phyloP scores from a whole-genome alignment of 2,329 filamentous ascomycete genomes.

The Trichothecium sympodiale region DNA sequence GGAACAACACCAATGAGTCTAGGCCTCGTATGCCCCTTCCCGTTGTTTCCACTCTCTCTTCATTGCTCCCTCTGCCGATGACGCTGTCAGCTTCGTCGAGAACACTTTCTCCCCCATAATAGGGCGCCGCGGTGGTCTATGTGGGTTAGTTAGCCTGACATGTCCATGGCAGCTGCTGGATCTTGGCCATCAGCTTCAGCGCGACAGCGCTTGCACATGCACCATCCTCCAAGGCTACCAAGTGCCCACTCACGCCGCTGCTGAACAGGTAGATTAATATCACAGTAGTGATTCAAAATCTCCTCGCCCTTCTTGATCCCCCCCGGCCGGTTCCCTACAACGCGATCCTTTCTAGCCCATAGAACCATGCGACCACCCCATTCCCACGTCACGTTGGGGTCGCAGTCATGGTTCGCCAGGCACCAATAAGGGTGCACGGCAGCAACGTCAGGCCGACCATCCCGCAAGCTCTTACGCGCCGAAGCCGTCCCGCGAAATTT shows the following conservation, averaged over 20 bases:
- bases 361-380: conserved; percentile 75
- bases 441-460: conserved; percentile 79
- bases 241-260: conserved; percentile 80
- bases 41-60: conserved; percentile 1
- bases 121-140: too few species aligned
- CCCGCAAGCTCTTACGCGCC: conserved; percentile 63
- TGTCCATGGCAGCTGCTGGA: too few species aligned
- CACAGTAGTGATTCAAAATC: conserved; percentile 90
- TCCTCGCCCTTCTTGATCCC: conserved; percentile 73
- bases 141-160: too few species aligned
- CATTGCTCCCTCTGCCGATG: too few species aligned
- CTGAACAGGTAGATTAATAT: conserved; percentile 65
- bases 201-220: conserved; percentile 74
- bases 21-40: conserved; percentile 4
- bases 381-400: conserved; percentile 91
- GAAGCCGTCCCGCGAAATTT: conserved; percentile 93
- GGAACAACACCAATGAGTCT: neutral
- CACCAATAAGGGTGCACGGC: conserved; percentile 96
- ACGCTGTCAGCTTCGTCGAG: too few species aligned
- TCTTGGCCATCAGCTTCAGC: conserved; percentile 47
- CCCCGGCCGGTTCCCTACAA: conserved; percentile 36
- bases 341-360: conserved; percentile 46
- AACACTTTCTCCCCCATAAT: too few species aligned
- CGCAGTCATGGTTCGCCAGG: conserved; percentile 89
- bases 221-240: conserved; percentile 80